Base-by-base conservation (phyloP, 2,329 filamentous ascomycete species). In the Fusarium sp. region DNA sequence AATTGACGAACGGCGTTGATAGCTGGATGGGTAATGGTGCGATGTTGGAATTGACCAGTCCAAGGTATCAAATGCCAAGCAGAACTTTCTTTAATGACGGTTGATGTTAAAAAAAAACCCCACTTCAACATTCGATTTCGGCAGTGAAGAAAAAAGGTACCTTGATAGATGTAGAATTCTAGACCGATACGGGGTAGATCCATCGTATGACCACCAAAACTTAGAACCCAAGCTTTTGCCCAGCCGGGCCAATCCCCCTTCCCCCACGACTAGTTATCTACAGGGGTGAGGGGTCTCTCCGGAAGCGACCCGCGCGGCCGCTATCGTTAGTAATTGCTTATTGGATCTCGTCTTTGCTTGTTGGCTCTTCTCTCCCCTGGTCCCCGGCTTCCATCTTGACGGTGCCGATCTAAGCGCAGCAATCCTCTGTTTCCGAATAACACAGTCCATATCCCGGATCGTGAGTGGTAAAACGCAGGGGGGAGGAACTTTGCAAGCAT, bases 171-270 rank as follows among this genome's bases (percentile, higher is more conserved):
- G 28, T 47, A 15, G 6, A 15, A 21, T 46, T 46, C 45, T 54
- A 40, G 39, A 53, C 30, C 40, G 9, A 6, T 32, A 20, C 4
- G 17, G 34, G 24, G 36, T 21, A 62, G 47, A 56, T 42, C 38
- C 38, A 57, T 69, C 59, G 55, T 56, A 52, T 55, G 60, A 62
- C 34, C 7, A 30, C 11, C n/a, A 38, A 20, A 10, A 28, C 4
- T 28, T 28, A 28, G 26, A 10, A 42, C 36, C 36, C 52, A 62
- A 70, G 67, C 50, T 58, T 58, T 68, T 36, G 63, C 59, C 67
- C 39, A 68, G 63, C 24, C 67, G 67, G 67, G 17, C 17, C 32
- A 34, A 15, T 15, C 42, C 26, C 23, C 58, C 57, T n/a, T n/a
- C 47, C 58, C 57, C 39, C 26, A 63, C 44, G 26, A 52, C 20